These are phyloP conservation scores for Dinochytrium kinnereticum DNA, from an alignment of 371 early-diverging fungal genomes.

Conservation along the genomic window DNA sequence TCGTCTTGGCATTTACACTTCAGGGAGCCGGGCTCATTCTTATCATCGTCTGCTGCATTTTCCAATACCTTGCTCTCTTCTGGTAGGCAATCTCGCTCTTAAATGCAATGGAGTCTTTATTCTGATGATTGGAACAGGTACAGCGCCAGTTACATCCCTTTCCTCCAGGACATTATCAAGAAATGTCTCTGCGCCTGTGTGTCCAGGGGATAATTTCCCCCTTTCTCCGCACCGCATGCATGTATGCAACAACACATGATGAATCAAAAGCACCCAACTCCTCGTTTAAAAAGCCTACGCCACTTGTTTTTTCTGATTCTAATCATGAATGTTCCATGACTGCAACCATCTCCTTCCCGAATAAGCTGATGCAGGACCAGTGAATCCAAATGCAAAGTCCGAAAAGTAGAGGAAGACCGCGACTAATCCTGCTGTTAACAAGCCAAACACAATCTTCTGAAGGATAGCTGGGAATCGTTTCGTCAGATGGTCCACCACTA, in stretches of 20 bases:
- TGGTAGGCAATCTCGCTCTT: conserved; percentile 52
- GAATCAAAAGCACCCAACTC: neutral
- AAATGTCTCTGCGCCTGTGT: conserved; percentile 17
- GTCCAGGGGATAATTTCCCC: too few relatives aligned
- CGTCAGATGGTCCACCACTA: conserved; percentile 75
- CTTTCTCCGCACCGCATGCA: too few relatives aligned
- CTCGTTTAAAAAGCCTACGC: neutral
- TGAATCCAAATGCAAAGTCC: conserved; percentile 86
- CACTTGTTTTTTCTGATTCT: too few relatives aligned
- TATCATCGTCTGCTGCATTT: conserved; percentile 74
- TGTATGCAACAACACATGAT: too few relatives aligned
- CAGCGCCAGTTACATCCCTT: conserved; percentile 72
- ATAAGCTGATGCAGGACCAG: conserved; percentile 69
- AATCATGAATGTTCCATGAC: conserved; percentile 64
- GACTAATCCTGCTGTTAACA: conserved; percentile 47
- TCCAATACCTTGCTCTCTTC: conserved; percentile 84
- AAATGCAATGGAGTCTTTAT: neutral
- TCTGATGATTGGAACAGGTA: conserved; percentile 36
- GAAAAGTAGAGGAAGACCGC: conserved; percentile 77
- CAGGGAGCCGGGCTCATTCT: conserved; percentile 54
- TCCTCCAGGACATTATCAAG: conserved; percentile 59
- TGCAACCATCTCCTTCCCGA: conserved; percentile 60
- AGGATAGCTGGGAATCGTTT: conserved; percentile 35
- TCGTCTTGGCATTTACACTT: conserved; percentile 68
- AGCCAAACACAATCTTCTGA: conserved; percentile 45